A percentile compares a stretch with the other conserved stretches of the same genome.
Evolutionary conservation across 306 rosid species (phyloP).

Genomic region (Hippophae gyantsensis): DNA sequence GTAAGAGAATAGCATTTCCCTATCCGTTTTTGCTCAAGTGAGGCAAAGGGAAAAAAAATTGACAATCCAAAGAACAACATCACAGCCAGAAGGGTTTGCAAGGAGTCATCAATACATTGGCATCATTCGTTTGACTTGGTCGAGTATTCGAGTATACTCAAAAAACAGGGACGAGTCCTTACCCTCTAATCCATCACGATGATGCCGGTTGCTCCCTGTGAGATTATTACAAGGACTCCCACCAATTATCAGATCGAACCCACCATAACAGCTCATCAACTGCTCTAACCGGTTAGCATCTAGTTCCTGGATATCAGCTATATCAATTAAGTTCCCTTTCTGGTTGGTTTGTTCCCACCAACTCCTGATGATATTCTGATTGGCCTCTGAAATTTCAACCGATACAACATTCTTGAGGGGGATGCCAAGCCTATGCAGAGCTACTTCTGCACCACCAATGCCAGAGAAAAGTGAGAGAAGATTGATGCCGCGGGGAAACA

Average conservation of each 20-base stretch:
- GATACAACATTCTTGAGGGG: conserved; percentile 63
- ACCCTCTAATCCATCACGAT: neutral
- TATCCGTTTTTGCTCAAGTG: too few relatives aligned
- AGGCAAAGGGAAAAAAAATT: too few relatives aligned
- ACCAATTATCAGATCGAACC: conserved; percentile 1
- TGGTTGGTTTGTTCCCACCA: conserved; percentile 98
- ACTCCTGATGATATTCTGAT: conserved; percentile 53
- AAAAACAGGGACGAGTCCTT: neutral
- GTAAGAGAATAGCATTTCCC: too few relatives aligned
- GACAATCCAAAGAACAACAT: too few relatives aligned
- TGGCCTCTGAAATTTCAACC: conserved; percentile 59
- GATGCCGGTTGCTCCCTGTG: neutral
- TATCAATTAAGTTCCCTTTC: conserved; percentile 30
- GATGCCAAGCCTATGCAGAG: conserved; percentile 67
- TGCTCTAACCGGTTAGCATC: neutral
- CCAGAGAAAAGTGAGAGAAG: conserved; percentile 88
- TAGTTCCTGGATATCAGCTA: neutral
- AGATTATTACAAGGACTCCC: conserved; percentile 3
- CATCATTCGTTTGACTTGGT: neutral
- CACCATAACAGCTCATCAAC: neutral
- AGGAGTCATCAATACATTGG: too few relatives aligned
- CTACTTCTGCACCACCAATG: conserved; percentile 79
- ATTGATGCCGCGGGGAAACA: conserved; percentile 67
- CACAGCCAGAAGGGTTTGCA: too few relatives aligned
- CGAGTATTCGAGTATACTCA: neutral